Evolutionary conservation across 441 rosid genomes (phyloP).

Genomic region (Raphanus hybrid): DNA sequence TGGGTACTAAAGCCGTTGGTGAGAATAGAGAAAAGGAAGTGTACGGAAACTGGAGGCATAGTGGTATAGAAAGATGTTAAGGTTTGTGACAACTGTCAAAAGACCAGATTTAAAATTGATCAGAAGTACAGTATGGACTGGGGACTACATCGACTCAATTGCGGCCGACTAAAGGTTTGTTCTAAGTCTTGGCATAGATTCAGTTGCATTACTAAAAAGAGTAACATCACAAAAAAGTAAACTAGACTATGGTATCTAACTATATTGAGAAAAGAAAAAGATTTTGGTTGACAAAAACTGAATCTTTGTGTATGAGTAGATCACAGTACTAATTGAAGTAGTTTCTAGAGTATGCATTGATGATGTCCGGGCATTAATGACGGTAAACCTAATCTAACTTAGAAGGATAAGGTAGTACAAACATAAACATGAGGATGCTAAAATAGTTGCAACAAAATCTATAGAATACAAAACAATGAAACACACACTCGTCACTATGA

Average conservation of each 20-base stretch:
- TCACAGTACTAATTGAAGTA: not conserved
- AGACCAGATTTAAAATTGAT: not conserved
- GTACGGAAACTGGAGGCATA: not conserved
- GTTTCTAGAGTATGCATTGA: not conserved
- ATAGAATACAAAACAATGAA: not conserved
- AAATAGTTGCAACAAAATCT: not conserved
- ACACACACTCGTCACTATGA: constrained; percentile 7
- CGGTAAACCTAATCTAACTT: not conserved
- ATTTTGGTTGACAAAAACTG: not conserved
- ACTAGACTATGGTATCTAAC: not conserved
- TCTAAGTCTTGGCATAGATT: not conserved
- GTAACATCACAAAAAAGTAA: not conserved
- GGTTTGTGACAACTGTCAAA: not conserved
- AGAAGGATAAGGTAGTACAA: not conserved
- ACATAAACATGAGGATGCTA: not conserved
- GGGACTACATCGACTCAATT: not conserved
- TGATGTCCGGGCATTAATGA: constrained; percentile 1
- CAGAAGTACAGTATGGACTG: not conserved
- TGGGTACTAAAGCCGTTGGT: not conserved
- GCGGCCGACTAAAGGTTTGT: not conserved
- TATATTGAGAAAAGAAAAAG: not conserved
- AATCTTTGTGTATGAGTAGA: not conserved
- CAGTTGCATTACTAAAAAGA: constrained; percentile 3
- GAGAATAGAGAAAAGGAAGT: not conserved
- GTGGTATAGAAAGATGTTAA: not conserved